Base-by-base conservation (phyloP, 306 rosid genomes). In the Cicer cuneatum region DNA sequence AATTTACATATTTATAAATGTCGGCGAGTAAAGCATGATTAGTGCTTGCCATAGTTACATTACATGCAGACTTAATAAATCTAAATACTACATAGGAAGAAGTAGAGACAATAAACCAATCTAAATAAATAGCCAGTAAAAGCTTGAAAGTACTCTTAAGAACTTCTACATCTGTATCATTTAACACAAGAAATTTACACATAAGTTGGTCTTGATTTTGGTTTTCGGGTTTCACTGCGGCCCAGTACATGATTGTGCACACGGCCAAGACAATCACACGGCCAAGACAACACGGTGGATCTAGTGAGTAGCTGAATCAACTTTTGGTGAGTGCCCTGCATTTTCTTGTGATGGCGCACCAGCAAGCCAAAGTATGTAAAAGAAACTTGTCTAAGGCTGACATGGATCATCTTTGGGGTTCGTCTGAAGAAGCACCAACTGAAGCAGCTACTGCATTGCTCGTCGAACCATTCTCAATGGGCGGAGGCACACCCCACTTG, bases 401-500 rank as follows among this genome's bases (percentile, higher is more conserved):
- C 33, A 84, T 76, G 81, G 41, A 76, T 86, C 72, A 94, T 90
- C 96, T 94, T 69, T 89, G 97, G 21, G 84, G 87, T 73, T 92
- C 96, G 68, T 94, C 97, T 1, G 97, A 90, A 78, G 91, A 79
- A 71, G 86, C 90, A 81, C 95, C 97, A n/a, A 87, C 93, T 61
- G 93, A 59, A 65, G 86, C 12, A 61, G 89, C 87, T 21, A 89
- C 85, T 54, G 74, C 82, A 62, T 87, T 87, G 83, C 92, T 85
- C 38, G 92, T 83, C 68, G 98, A 94, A 5, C 98, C 98, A 47
- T 94, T 94, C 80, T 94, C 97, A 18, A 69, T 83, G 7, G 98
- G 97, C 29, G 96, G 90, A 73, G 91, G 90, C 67, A 94, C 89
- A 7, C 97, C 96, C 97, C 98, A 94, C 82, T 92, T 94, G 65